Percentiles rank a stretch among this genome's conserved stretches.
Conservation (phyloP, 306 rosid genomes). For the Hippophae rhamnoides region DNA sequence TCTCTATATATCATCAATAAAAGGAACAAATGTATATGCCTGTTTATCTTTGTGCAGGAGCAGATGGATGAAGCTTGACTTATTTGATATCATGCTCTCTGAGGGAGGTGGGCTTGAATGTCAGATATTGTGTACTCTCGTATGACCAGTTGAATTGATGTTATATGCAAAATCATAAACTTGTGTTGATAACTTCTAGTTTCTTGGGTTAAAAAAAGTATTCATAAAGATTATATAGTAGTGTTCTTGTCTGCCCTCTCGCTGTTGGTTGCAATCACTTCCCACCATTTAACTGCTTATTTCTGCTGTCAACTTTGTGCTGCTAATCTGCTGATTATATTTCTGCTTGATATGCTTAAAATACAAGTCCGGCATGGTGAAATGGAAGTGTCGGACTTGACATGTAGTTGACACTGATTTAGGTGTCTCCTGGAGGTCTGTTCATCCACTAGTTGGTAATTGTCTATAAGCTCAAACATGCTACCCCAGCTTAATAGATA, state of each 20-base stretch:
- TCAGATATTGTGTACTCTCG: slow-evolving; percentile 21
- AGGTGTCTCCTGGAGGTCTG: too few species aligned
- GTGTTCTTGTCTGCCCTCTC: background rate
- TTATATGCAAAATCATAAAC: slow-evolving; percentile 21
- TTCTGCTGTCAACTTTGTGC: too few species aligned
- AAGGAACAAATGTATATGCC: background rate
- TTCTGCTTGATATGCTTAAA: too few species aligned
- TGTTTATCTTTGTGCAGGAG: slow-evolving; percentile 25
- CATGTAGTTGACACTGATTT: too few species aligned
- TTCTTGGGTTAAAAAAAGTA: slow-evolving; percentile 8
- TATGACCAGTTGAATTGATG: slow-evolving; percentile 11
- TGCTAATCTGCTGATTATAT: too few species aligned
- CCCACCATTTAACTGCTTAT: background rate
- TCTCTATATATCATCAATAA: too few species aligned
- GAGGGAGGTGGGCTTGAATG: slow-evolving; percentile 45
- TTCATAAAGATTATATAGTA: slow-evolving; percentile 1
- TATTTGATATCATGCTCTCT: slow-evolving; percentile 13
- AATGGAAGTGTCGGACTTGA: too few species aligned
- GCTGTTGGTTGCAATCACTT: too few species aligned
- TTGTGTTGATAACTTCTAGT: slow-evolving; percentile 7
- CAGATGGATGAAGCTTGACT: slow-evolving; percentile 38
- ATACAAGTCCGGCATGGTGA: too few species aligned
- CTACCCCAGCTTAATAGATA: too few species aligned
- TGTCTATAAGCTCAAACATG: too few species aligned
- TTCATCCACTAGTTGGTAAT: too few species aligned